phyloP scores from a whole-genome alignment of 2,329 filamentous ascomycete species.

The Fusarium sp. region DNA sequence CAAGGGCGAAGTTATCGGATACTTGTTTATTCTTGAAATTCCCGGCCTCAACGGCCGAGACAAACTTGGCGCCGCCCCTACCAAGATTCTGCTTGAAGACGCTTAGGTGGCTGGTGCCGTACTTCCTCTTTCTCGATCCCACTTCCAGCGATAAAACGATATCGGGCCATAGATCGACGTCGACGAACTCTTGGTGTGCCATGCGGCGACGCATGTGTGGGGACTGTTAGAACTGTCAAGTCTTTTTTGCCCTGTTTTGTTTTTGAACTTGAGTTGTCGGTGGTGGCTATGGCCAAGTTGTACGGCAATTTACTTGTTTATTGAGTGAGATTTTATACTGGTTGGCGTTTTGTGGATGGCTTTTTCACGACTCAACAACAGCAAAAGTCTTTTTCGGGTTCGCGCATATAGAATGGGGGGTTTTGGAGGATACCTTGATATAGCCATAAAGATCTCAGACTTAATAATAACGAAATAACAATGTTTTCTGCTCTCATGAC shows the following conservation, averaged over 20 bases:
- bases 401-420: conserved; percentile 48
- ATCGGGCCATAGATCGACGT: conserved; percentile 30
- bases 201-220: conserved; percentile 29
- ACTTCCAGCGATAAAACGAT: conserved; percentile 34
- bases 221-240: conserved; percentile 38
- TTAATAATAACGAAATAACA: conserved; percentile 38
- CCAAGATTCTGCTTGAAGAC: conserved; percentile 83
- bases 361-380: conserved; percentile 42
- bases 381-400: conserved; percentile 48
- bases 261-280: conserved; percentile 32
- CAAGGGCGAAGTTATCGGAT: conserved; percentile 88
- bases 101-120: conserved; percentile 35
- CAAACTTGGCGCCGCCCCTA: conserved; percentile 84
- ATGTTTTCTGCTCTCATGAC: conserved; percentile 9
- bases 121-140: conserved; percentile 35
- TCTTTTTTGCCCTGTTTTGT: conserved; percentile 35
- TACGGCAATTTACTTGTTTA: conserved; percentile 36
- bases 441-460: conserved; percentile 46
- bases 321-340: conserved; percentile 45
- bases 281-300: conserved; percentile 31
- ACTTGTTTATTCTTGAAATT: conserved; percentile 95
- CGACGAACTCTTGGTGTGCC: conserved; percentile 31
- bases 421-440: conserved; percentile 45
- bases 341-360: conserved; percentile 49
- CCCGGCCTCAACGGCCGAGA: conserved; percentile 92